Evolutionary conservation across 345 rosid species (phyloP).

Genomic region (Sonneratia alba): DNA sequence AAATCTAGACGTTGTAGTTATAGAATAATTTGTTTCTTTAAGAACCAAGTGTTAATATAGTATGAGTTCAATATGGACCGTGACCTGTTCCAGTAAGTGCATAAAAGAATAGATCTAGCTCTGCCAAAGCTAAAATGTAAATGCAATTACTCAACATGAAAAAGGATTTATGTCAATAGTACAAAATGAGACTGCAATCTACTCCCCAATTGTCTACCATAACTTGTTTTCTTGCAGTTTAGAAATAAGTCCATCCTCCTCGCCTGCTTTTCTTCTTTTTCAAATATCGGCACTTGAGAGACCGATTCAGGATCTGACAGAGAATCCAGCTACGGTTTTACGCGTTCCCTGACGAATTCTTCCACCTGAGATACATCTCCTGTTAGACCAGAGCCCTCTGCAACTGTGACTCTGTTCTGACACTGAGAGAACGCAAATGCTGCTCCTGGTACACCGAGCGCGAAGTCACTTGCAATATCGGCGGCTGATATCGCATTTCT

Average conservation of each 20-base stretch:
- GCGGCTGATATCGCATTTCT: slow-evolving; percentile 70
- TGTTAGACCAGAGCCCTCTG: slow-evolving; percentile 67
- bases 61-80: background rate
- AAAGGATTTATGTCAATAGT: background rate
- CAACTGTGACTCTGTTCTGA: slow-evolving; percentile 53
- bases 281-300: background rate
- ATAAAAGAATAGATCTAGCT: background rate
- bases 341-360: slow-evolving; percentile 60
- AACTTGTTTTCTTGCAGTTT: background rate
- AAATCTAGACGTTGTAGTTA: background rate
- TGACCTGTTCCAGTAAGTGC: background rate
- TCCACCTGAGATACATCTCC: slow-evolving; percentile 57
- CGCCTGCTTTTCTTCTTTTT: background rate
- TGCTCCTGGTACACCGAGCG: slow-evolving; percentile 65
- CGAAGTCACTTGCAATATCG: slow-evolving; percentile 63
- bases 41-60: background rate
- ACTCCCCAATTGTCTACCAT: background rate
- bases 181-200: background rate
- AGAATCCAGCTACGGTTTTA: slow-evolving; percentile 35
- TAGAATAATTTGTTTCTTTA: background rate
- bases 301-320: background rate
- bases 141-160: background rate
- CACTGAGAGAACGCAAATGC: slow-evolving; percentile 64
- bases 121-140: background rate
- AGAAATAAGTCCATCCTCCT: background rate